phyloP scores from a whole-genome alignment of 495 filamentous ascomycete species.

The Lichina pygmaea region DNA sequence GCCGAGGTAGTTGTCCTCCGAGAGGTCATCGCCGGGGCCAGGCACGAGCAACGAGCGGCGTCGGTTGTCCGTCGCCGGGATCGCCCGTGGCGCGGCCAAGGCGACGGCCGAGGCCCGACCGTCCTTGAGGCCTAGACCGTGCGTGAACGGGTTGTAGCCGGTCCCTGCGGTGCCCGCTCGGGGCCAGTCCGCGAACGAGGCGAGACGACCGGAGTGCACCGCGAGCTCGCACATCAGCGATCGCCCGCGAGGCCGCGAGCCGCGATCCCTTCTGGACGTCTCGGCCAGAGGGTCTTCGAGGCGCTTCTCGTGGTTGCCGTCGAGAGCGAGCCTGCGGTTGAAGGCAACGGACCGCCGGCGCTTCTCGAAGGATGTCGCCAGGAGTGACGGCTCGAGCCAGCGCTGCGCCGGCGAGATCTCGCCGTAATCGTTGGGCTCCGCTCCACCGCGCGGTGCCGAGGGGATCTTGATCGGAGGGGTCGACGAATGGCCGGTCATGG shows the following conservation, averaged over 20 bases:
- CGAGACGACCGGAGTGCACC: no score
- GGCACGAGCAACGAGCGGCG: no score
- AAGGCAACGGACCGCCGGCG: conserved; percentile 16
- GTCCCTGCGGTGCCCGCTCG: no score
- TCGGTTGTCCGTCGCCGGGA: no score
- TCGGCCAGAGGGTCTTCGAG: conserved; percentile 12
- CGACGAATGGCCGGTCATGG: not conserved
- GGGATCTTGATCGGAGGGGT: not conserved
- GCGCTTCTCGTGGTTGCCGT: conserved; percentile 11
- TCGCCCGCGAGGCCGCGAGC: no score
- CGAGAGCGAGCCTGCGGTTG: conserved; percentile 13
- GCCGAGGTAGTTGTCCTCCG: not conserved
- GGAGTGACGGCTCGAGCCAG: not conserved
- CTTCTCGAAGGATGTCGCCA: not conserved
- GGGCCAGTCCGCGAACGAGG: no score
- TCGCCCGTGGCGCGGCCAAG: no score
- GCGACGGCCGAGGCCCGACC: no score
- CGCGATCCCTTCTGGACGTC: not conserved
- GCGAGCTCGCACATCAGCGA: no score
- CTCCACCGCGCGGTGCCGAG: not conserved
- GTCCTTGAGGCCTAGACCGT: no score
- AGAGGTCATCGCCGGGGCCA: no score
- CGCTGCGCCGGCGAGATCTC: not conserved
- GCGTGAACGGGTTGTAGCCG: no score
- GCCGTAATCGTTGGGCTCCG: not conserved